Percentiles rank a stretch among this genome's conserved stretches.
Evolutionary conservation across 306 rosid species (phyloP).

Genomic region (Medicago arabica): DNA sequence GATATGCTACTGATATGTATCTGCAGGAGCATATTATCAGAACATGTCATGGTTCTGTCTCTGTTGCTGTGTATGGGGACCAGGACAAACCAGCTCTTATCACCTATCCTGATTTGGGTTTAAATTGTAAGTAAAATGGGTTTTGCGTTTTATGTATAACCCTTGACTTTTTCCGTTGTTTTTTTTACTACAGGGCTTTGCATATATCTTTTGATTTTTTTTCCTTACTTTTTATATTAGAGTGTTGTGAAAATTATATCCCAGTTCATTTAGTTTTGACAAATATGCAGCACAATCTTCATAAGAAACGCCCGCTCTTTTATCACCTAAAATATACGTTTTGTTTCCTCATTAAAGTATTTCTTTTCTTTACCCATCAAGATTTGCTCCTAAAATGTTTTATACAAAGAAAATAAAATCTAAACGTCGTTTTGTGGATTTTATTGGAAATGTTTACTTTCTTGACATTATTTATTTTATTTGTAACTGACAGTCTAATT

Average conservation of each 20-base stretch:
- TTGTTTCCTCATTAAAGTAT: constrained; percentile 5
- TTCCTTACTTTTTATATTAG: constrained; percentile 3
- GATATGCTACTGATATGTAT: constrained; percentile 35
- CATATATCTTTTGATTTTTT: not conserved
- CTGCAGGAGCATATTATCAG: constrained; percentile 82
- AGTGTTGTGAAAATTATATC: not conserved
- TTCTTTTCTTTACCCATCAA: not conserved
- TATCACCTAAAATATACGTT: constrained; percentile 2
- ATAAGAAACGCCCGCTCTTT: not conserved
- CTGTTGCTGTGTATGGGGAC: constrained; percentile 89
- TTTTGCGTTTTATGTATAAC: constrained; percentile 14
- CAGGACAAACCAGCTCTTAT: constrained; percentile 93
- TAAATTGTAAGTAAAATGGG: constrained; percentile 73
- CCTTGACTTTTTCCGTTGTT: not conserved
- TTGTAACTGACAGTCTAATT: constrained; percentile 41
- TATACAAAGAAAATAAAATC: constrained; percentile 24
- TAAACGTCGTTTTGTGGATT: not conserved
- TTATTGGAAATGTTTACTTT: constrained; percentile 7
- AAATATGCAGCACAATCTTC: not conserved
- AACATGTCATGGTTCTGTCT: constrained; percentile 72
- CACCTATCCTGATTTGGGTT: constrained; percentile 92
- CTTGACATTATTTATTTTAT: constrained; percentile 11
- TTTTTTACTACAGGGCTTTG: not conserved
- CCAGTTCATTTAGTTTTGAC: constrained; percentile 13
- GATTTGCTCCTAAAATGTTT: constrained; percentile 24